phyloP scores from a whole-genome alignment of 1,284 basidiomycete species.

The Tremellales sp. region DNA sequence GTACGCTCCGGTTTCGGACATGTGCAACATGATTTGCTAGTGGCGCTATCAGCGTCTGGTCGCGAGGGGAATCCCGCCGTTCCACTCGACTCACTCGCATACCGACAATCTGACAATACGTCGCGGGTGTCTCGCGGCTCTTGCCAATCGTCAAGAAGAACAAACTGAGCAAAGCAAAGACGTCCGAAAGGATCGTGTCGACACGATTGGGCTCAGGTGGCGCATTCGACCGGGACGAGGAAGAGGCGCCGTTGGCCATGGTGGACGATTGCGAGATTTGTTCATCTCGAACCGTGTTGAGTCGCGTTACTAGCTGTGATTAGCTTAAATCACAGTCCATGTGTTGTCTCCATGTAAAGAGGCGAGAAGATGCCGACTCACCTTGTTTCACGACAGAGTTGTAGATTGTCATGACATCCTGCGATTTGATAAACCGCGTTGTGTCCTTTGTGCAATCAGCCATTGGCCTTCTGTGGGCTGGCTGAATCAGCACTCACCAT shows the following conservation, averaged over 20 bases:
- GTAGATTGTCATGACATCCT: conserved; percentile 91
- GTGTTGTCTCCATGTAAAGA: no score
- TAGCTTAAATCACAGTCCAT: conserved; percentile 1
- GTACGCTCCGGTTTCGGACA: conserved; percentile 90
- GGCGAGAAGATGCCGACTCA: conserved; percentile 37
- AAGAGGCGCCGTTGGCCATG: conserved; percentile 14
- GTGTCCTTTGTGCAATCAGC: conserved; percentile 58
- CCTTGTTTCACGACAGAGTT: conserved; percentile 93
- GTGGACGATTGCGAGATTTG: conserved; percentile 19
- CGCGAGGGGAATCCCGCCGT: not conserved
- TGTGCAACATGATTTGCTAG: conserved; percentile 87
- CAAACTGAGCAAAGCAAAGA: conserved; percentile 84
- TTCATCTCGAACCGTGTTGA: conserved; percentile 83
- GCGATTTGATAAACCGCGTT: conserved; percentile 80
- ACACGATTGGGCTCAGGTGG: conserved; percentile 75
- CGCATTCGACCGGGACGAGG: conserved; percentile 14
- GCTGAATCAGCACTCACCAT: conserved; percentile 46
- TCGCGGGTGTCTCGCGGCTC: conserved; percentile 84
- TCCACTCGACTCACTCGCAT: conserved; percentile 69
- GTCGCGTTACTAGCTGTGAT: conserved; percentile 72
- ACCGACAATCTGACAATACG: conserved; percentile 87
- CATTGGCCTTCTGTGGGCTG: not conserved
- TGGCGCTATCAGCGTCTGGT: not conserved
- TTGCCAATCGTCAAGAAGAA: conserved; percentile 93
- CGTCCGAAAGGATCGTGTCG: conserved; percentile 87